Base-by-base conservation (phyloP, 495 filamentous ascomycete genomes). In the Neurospora sp. region DNA sequence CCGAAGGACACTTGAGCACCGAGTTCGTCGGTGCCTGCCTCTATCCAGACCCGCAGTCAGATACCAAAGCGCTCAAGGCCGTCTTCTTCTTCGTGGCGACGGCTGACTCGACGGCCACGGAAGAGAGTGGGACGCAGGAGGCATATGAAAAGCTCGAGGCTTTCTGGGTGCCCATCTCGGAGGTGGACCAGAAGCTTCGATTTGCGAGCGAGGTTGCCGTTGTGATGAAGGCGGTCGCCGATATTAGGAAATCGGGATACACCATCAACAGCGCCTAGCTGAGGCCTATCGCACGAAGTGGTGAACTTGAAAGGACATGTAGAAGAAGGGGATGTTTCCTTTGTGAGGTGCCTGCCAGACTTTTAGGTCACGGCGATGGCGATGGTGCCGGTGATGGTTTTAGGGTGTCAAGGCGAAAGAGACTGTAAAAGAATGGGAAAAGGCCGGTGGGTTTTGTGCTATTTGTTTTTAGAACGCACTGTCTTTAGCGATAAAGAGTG, bases 1-100 rank as follows among this genome's bases (percentile, higher is more conserved):
- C 74, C 68, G 70, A 73, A 7, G 80, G 77, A 22, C 69, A 74
- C 22, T 46, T 20, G 8, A 81, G 78, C 68, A 77, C 69, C 44
- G 80, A 82, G 72, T 77, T 73, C 20, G 41, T 81, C 35, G 80
- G 76, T 1, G 72, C 73, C 8, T 78, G 76, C 39, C 31, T 76
- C 41, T 80, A 79, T 42, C 77, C 75, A 18, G 79, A 81, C 61
- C 80, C 80, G 9, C 76, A 81, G 70, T 79, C 80, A 0, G 75
- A 74, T 16, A 74, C 73, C 4, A 41, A 61, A 16, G 75, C 77
- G 42, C 39, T 78, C 18, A 82, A 82, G 76, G 72, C 71, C 1
- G 75, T 81, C 31, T 81, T 74, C 72, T 82, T 71, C 72, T 82
- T 74, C 46, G 77, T 75, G 7, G 80, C 79, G 10, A 78, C 72